phyloP scores from a whole-genome alignment of 305 asterid species.

The Nicotiana rustica region DNA sequence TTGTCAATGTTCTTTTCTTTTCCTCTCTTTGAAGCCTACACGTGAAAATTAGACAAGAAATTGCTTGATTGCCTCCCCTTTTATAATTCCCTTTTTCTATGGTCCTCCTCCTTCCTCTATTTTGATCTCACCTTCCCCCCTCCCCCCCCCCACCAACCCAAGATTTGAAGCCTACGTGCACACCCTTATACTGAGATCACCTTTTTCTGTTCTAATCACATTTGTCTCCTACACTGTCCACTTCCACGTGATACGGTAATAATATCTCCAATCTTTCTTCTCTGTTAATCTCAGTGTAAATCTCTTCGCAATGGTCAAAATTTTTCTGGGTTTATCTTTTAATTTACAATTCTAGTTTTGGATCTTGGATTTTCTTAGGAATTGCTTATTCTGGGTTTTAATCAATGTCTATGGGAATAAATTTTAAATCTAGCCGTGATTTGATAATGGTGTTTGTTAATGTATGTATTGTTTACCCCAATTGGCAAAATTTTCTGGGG shows the following conservation, averaged over 20 bases:
- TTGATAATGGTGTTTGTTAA: not conserved
- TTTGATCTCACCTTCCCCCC: slow-evolving; percentile 1
- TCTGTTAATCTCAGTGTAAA: not conserved
- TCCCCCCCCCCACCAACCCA: not conserved
- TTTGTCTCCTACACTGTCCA: not conserved
- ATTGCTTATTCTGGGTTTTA: not conserved
- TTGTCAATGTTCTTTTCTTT: no score
- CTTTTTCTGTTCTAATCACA: slow-evolving; percentile 5
- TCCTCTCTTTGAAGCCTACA: not conserved
- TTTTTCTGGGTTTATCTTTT: not conserved
- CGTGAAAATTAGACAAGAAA: not conserved
- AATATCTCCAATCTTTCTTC: not conserved
- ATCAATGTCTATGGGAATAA: not conserved
- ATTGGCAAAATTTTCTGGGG: not conserved
- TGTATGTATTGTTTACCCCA: not conserved
- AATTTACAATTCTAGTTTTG: not conserved
- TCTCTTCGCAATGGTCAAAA: not conserved
- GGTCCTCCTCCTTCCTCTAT: slow-evolving; percentile 20
- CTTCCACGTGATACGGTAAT: slow-evolving; percentile 13
- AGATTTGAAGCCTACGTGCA: slow-evolving; percentile 14
- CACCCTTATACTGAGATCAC: slow-evolving; percentile 1
- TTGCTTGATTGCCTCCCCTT: slow-evolving; percentile 12
- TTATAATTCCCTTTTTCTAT: not conserved
- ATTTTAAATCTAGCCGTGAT: slow-evolving; percentile 18
- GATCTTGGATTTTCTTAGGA: not conserved